Evolutionary conservation across 1,284 basidiomycete genomes (phyloP).

Genomic region (Tilletia indica): DNA sequence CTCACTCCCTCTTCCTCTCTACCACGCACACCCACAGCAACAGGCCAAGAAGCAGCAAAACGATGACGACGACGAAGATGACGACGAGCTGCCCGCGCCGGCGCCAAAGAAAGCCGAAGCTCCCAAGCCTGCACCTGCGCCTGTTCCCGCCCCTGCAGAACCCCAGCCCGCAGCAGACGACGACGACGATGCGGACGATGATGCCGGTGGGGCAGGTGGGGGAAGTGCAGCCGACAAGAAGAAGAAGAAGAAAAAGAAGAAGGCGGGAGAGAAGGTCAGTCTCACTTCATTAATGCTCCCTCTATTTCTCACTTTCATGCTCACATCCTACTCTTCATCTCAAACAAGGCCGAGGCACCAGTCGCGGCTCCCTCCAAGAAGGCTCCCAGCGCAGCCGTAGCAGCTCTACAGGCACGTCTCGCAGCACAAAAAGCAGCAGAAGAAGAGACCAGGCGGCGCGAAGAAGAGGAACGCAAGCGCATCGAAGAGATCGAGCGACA

Average conservation of each 20-base stretch:
- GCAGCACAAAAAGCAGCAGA: conserved; percentile 55
- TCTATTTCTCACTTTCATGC: no score
- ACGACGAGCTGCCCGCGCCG: background rate
- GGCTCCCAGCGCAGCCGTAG: conserved; percentile 48
- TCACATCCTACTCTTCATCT: background rate
- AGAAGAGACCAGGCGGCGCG: conserved; percentile 41
- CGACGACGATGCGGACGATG: conserved; percentile 30
- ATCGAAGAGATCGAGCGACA: conserved; percentile 53
- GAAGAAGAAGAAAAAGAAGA: conserved; percentile 43
- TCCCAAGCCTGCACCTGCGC: conserved; percentile 21
- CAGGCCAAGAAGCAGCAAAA: conserved; percentile 26
- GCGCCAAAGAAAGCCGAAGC: conserved; percentile 23
- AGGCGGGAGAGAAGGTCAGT: conserved; percentile 23
- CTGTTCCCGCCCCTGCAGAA: conserved; percentile 19
- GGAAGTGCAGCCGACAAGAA: conserved; percentile 41
- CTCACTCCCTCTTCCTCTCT: no score
- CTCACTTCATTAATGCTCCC: background rate
- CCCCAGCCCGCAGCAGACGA: conserved; percentile 13
- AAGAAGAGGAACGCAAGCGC: conserved; percentile 43
- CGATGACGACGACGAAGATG: conserved; percentile 4
- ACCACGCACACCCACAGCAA: conserved; percentile 15
- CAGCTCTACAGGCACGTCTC: conserved; percentile 51
- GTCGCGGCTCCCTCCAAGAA: conserved; percentile 38
- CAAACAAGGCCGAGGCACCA: conserved; percentile 26
- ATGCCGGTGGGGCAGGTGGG: conserved; percentile 29